A percentile compares a stretch with the other conserved stretches of the same genome.
Conservation (phyloP, 2,329 filamentous ascomycete species). For the Aspergillus bombycis region DNA sequence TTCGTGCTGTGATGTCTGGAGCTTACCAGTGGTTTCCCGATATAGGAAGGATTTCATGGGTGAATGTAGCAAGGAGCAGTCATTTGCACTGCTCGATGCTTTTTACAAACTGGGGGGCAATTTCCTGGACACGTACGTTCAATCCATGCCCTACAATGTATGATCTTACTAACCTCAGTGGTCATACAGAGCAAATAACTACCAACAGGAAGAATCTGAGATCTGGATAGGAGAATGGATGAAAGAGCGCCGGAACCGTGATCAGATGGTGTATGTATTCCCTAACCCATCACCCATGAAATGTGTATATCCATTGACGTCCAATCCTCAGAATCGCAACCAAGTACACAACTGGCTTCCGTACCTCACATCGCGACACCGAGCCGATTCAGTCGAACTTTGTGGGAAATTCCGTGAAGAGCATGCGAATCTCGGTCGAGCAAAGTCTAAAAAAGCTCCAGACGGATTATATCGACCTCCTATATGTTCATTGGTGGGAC, state of each 20-base stretch:
- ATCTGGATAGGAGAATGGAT: background rate
- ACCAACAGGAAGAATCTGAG: slow-evolving; percentile 53
- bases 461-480: slow-evolving; percentile 41
- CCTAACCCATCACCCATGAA: too few species aligned
- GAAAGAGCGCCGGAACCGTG: too few species aligned
- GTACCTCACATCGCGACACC: slow-evolving; percentile 41
- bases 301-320: too few species aligned
- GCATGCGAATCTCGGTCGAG: slow-evolving; percentile 31
- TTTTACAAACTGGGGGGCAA: too few species aligned
- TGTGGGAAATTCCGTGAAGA: slow-evolving; percentile 41
- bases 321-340: too few species aligned
- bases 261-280: too few species aligned
- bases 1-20: too few species aligned
- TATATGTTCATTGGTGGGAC: slow-evolving; percentile 59
- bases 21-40: background rate
- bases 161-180: slow-evolving; percentile 51
- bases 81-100: too few species aligned
- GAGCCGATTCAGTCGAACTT: slow-evolving; percentile 45
- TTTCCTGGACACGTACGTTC: too few species aligned
- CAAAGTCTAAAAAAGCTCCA: slow-evolving; percentile 31
- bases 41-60: slow-evolving; percentile 25
- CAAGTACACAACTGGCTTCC: too few species aligned
- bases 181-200: slow-evolving; percentile 55
- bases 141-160: slow-evolving; percentile 16
- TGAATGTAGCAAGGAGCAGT: slow-evolving; percentile 46